Conservation (phyloP, 495 filamentous ascomycete genomes). For the Aspergillus wentii region DNA sequence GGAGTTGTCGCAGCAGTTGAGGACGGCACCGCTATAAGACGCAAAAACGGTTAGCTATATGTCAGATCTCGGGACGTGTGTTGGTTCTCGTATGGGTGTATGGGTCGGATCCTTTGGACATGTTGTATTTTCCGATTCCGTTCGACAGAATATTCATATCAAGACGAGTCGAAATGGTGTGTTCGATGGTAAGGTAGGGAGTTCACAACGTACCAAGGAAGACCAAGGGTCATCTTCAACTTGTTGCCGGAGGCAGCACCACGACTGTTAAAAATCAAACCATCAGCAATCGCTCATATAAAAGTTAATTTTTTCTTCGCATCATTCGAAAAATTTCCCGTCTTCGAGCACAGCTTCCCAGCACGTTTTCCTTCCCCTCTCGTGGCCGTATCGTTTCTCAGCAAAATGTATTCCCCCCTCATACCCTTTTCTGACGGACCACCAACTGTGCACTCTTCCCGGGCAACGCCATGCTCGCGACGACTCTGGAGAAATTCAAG, state of each 20-base stretch:
- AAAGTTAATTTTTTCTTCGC: constrained; percentile 1
- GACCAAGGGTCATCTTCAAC: constrained; percentile 99
- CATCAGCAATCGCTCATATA: constrained; percentile 24
- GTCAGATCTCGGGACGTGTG: too few species aligned
- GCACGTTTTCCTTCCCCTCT: not conserved
- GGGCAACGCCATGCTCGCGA: not conserved
- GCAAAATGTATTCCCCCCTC: too few species aligned
- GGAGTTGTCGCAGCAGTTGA: constrained; percentile 98
- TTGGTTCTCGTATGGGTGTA: too few species aligned
- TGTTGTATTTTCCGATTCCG: too few species aligned
- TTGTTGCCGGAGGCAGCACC: constrained; percentile 98
- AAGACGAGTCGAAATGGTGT: not conserved
- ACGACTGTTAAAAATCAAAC: constrained; percentile 42
- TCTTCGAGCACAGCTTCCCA: not conserved
- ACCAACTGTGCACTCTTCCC: not conserved
- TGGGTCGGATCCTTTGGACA: too few species aligned
- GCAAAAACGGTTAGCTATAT: constrained; percentile 14
- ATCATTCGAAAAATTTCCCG: constrained; percentile 2
- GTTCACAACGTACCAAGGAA: constrained; percentile 81
- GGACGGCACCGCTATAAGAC: constrained; percentile 75
- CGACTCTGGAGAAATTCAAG: constrained; percentile 2
- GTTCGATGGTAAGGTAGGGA: constrained; percentile 5
- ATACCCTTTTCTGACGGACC: not conserved
- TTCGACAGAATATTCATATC: too few species aligned
- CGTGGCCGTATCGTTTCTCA: not conserved